Evolutionary conservation across 257 asterid genomes (phyloP).

Genomic region (Craterostigma plantagineum): DNA sequence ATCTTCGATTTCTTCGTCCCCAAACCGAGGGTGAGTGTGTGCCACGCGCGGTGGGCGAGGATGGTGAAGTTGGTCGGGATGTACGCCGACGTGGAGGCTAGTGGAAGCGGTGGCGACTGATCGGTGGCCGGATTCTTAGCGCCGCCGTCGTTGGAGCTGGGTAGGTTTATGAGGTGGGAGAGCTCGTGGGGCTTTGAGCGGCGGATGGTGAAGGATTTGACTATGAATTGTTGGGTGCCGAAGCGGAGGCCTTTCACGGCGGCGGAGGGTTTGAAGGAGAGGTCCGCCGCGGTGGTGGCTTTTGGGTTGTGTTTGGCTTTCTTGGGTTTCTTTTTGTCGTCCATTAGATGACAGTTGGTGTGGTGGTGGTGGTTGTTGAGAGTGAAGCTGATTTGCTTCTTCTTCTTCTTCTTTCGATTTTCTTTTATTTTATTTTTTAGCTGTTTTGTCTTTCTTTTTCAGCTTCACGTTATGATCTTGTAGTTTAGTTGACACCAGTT

Average conservation of each 20-base stretch:
- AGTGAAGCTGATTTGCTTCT: no score
- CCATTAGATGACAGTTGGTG: no score
- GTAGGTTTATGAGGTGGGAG: slow-evolving; percentile 64
- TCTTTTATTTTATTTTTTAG: no score
- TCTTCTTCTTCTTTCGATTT: no score
- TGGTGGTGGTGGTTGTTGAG: no score
- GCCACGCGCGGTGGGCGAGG: slow-evolving; percentile 98
- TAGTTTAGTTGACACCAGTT: no score
- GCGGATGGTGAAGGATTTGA: slow-evolving; percentile 81
- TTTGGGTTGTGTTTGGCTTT: no score
- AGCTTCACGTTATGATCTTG: no score
- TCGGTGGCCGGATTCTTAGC: slow-evolving; percentile 1
- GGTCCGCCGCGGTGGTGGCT: slow-evolving; percentile 13
- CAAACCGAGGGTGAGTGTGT: slow-evolving; percentile 76
- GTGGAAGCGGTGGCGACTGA: slow-evolving; percentile 2
- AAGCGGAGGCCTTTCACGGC: slow-evolving; percentile 82
- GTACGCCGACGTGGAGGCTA: slow-evolving; percentile 65
- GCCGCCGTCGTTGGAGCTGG: slow-evolving; percentile 13
- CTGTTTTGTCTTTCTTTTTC: no score
- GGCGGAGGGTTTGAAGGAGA: slow-evolving; percentile 45
- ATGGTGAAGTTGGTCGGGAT: slow-evolving; percentile 91
- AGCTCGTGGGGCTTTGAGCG: slow-evolving; percentile 63
- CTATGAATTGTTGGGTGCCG: slow-evolving; percentile 90
- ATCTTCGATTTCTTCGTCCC: slow-evolving; percentile 90
- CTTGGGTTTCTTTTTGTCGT: no score